A percentile compares a stretch with the other conserved stretches of the same genome.
Evolutionary conservation across 441 rosid genomes (phyloP).

Genomic region (Syzygium syzygioides): DNA sequence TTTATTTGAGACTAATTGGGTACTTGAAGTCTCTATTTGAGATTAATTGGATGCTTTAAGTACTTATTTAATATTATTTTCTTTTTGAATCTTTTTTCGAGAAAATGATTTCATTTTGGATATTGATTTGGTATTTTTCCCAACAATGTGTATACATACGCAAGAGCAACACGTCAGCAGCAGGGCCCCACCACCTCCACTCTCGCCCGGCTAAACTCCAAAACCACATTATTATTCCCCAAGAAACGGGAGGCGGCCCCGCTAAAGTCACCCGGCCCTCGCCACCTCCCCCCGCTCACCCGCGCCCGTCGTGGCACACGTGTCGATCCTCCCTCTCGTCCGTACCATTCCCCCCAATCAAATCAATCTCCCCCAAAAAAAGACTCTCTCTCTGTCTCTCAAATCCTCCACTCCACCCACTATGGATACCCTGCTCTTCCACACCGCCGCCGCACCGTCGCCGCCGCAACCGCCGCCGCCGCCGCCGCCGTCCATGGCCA

Average conservation of each 20-base stretch:
- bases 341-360: background rate
- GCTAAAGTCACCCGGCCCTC: background rate
- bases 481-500: conserved; percentile 30
- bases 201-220: background rate
- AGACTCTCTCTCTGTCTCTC: background rate
- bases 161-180: background rate
- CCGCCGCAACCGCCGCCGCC: conserved; percentile 15
- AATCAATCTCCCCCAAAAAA: background rate
- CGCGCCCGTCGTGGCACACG: background rate
- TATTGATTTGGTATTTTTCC: no score
- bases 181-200: background rate
- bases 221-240: background rate
- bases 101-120: no score
- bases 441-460: conserved; percentile 7
- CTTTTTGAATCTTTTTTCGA: rapidly evolving
- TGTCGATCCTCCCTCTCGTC: background rate
- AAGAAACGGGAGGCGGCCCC: background rate
- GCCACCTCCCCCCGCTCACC: background rate
- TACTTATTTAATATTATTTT: rapidly evolving
- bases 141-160: background rate
- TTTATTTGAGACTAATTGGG: no score
- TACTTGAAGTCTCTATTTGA: no score
- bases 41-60: rapidly evolving
- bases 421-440: conserved; percentile 28
- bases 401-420: conserved; percentile 14